A percentile compares a stretch with the other conserved stretches of the same genome.
Evolutionary conservation across 2,329 filamentous ascomycete species (phyloP).

Genomic region (Penicillium sp.): DNA sequence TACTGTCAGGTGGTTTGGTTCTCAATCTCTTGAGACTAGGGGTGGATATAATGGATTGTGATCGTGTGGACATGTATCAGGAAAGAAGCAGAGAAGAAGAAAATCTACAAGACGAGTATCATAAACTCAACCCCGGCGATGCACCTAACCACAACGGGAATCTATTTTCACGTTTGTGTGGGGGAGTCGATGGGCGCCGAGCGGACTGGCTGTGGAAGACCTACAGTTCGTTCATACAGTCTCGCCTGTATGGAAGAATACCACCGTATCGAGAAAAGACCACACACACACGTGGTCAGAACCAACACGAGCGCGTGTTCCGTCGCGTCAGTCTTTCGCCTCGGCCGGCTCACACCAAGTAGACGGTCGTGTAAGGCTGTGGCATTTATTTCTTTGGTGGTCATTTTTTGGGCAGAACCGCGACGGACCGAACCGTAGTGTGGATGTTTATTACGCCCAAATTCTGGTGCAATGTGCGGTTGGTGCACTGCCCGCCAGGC

Average conservation of each 20-base stretch:
- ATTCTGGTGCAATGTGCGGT: too few species aligned
- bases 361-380: too few species aligned
- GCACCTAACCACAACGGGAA: conserved; percentile 3
- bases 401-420: conserved; percentile 4
- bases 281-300: background rate
- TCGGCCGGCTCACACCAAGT: background rate
- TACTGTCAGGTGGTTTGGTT: conserved; percentile 24
- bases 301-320: conserved; percentile 10
- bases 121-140: background rate
- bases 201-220: background rate
- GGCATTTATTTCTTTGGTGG: too few species aligned
- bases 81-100: background rate
- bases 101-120: background rate
- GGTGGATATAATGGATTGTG: conserved; percentile 8
- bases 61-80: background rate
- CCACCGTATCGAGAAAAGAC: too few species aligned
- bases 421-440: conserved; percentile 23
- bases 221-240: too few species aligned
- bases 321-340: background rate
- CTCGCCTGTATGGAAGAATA: too few species aligned
- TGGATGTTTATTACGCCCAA: conserved; percentile 3
- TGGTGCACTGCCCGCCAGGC: too few species aligned
- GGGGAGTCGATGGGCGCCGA: background rate
- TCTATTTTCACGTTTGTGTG: background rate
- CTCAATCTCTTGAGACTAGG: conserved; percentile 13